phyloP scores from a whole-genome alignment of 106 monocot genomes.

The Dioscorea alata region DNA sequence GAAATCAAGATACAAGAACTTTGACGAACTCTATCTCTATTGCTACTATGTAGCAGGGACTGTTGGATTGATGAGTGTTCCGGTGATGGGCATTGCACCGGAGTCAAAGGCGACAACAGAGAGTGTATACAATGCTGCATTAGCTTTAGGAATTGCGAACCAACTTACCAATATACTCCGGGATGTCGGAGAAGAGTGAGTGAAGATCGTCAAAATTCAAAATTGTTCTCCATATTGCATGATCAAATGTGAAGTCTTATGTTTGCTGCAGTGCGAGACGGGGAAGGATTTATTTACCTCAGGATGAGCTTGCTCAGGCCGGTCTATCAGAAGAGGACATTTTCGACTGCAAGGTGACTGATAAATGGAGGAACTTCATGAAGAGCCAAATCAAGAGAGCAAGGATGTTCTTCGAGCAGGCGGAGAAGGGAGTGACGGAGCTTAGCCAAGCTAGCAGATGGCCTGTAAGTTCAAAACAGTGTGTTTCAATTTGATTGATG shows the following conservation, averaged over 20 bases:
- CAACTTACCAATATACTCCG: conserved; percentile 94
- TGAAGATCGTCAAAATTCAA: not conserved
- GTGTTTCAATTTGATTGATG: too few species aligned
- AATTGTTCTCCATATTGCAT: too few species aligned
- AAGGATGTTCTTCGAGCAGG: conserved; percentile 79
- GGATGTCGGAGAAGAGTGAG: conserved; percentile 96
- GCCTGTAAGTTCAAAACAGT: conserved; percentile 48
- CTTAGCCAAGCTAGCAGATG: conserved; percentile 87
- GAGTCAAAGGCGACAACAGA: conserved; percentile 72
- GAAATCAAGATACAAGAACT: conserved; percentile 80
- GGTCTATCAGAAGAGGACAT: conserved; percentile 90
- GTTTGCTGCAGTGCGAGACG: conserved; percentile 58
- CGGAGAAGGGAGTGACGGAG: conserved; percentile 84
- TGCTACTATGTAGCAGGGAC: conserved; percentile 93
- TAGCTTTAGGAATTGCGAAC: conserved; percentile 87
- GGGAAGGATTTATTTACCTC: conserved; percentile 90
- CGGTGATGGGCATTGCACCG: conserved; percentile 74
- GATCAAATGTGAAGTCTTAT: not conserved
- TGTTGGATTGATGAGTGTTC: conserved; percentile 87
- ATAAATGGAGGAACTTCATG: conserved; percentile 95
- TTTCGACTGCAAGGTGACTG: conserved; percentile 77
- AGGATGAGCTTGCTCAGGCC: conserved; percentile 72
- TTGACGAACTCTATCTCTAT: conserved; percentile 91
- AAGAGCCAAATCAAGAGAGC: conserved; percentile 79
- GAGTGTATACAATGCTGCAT: conserved; percentile 68